Base-by-base conservation (phyloP, 192 early-diverging fungal genomes). In the Mortierella claussenii region DNA sequence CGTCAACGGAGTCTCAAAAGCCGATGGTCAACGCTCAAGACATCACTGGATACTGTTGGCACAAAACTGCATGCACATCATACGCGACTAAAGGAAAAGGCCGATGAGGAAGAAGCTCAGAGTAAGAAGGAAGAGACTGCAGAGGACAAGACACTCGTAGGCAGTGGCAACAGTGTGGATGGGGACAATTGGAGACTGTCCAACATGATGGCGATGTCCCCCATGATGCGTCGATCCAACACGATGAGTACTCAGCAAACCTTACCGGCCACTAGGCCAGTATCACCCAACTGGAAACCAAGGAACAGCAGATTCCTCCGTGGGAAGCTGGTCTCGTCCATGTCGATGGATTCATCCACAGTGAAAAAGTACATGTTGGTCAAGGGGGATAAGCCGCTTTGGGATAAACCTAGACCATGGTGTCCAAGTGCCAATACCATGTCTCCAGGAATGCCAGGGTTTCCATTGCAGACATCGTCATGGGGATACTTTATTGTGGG, bases 21-120 rank as follows among this genome's bases (percentile, higher is more conserved):
- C n/a, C 56, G 70, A 53, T 75, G 70, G 70, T 66, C 70, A 3
- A 60, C 40, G 24, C 63, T 75, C 18, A 75, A 65, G 57, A 54
- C 56, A 17, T 75, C 70, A 4, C 49, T 75, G 13, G 62, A 75
- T 10, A 53, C 70, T 18, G 63, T 60, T 11, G 57, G 56, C 23
- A 47, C 50, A 27, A 64, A 65, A 21, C 40, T 75, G 31, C 70
- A 61, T 3, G 49, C 30, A 12, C 63, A 75, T 30, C 70, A 75
- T 24, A 60, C 51, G 0, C 30, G 21, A 0, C 27, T 75, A 20
- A 65, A 59, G 13, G 70, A 75, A 33, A 58, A 60, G 27, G 46
- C 37, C 13, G 54, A 54, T 15, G 34, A 36, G 44, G 54, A 54
- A 13, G 34, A 36, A 33, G 48, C 55, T 10, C 20, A 27, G 24